Evolutionary conservation across 495 filamentous ascomycete species (phyloP).

Genomic region (Penicillium macrosclerotiorum): DNA sequence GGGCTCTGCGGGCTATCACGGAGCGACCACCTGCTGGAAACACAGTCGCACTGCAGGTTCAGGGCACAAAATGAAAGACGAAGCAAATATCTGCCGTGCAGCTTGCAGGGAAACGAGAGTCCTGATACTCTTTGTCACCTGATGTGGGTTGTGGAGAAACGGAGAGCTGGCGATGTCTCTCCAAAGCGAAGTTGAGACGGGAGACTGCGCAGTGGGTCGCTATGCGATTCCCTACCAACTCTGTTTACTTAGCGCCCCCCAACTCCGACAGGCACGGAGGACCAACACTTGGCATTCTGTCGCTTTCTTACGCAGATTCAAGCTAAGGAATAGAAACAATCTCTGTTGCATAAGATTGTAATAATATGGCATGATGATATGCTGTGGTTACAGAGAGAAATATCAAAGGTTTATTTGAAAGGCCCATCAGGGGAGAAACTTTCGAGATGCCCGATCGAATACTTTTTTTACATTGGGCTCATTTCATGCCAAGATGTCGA

Average conservation of each 20-base stretch:
- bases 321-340: no score
- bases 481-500: no score
- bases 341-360: no score
- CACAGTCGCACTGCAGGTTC: slow-evolving; percentile 1
- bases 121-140: slow-evolving; percentile 14
- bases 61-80: neutral
- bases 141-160: slow-evolving; percentile 7
- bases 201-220: slow-evolving; percentile 11
- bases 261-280: no score
- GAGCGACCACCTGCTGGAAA: slow-evolving; percentile 15
- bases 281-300: no score
- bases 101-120: neutral
- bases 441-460: no score
- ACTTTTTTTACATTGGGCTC: no score
- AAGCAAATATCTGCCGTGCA: neutral
- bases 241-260: slow-evolving; percentile 6
- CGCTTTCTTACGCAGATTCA: no score
- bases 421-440: no score
- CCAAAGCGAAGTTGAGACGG: slow-evolving; percentile 16
- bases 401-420: no score
- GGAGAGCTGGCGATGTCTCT: slow-evolving; percentile 6
- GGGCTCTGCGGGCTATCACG: slow-evolving; percentile 25
- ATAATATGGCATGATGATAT: no score
- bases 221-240: slow-evolving; percentile 3
- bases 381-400: no score